These are phyloP conservation scores for Coniochaeta sp. DNA, from an alignment of 2,329 filamentous ascomycete genomes.

Conservation along the genomic window DNA sequence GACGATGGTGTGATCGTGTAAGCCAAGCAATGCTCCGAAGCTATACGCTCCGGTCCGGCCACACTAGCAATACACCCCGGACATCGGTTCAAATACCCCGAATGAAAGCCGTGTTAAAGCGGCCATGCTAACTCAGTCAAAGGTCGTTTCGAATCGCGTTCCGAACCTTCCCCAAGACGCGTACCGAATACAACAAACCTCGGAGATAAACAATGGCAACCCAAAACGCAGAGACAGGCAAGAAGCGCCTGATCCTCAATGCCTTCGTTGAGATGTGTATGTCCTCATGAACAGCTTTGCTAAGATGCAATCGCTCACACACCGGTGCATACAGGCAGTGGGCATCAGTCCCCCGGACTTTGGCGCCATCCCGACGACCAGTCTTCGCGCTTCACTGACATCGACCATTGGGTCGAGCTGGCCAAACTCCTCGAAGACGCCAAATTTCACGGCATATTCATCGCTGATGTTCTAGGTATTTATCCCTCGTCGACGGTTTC, in stretches of 20 bases:
- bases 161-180: not conserved
- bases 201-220: slow-evolving; percentile 8
- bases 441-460: slow-evolving; percentile 60
- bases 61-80: not conserved
- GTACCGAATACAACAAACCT: not conserved
- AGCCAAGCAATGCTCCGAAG: not conserved
- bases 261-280: slow-evolving; percentile 15
- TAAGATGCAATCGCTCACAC: not conserved
- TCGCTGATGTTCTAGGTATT: slow-evolving; percentile 52
- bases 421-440: slow-evolving; percentile 53
- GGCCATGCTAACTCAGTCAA: not conserved
- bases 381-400: slow-evolving; percentile 52
- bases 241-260: slow-evolving; percentile 14
- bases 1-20: slow-evolving; percentile 1
- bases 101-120: not conserved
- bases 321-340: slow-evolving; percentile 22
- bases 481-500: not conserved
- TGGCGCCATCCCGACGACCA: slow-evolving; percentile 59
- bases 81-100: not conserved
- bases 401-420: slow-evolving; percentile 54
- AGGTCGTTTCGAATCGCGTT: not conserved
- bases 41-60: not conserved
- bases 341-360: slow-evolving; percentile 38
- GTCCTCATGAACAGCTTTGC: not conserved
- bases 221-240: slow-evolving; percentile 5